These are phyloP conservation scores for Crithidia acanthocephali DNA, from an alignment of 208 protist genomes.

Conservation along the genomic window DNA sequence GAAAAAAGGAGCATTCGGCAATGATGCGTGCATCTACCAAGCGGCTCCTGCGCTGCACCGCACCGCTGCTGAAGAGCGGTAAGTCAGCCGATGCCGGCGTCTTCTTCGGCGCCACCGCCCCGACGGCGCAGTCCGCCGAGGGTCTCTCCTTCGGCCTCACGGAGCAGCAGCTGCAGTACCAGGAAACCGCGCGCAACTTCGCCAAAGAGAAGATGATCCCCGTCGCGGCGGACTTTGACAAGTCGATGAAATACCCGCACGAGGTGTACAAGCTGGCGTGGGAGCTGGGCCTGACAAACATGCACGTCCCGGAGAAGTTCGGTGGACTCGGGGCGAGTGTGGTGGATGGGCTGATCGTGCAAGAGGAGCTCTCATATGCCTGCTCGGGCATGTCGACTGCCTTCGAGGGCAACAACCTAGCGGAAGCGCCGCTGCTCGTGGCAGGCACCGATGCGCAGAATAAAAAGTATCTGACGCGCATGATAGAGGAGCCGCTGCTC, in stretches of 20 bases:
- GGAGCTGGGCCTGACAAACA: slow-evolving; percentile 86
- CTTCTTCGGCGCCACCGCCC: slow-evolving; percentile 38
- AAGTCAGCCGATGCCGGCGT: slow-evolving; percentile 13
- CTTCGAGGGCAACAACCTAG: slow-evolving; percentile 85
- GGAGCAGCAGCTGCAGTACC: slow-evolving; percentile 72
- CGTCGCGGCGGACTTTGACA: slow-evolving; percentile 71
- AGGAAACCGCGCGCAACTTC: slow-evolving; percentile 81
- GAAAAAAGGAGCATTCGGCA: neutral
- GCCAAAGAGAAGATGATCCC: slow-evolving; percentile 80
- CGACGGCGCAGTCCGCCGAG: slow-evolving; percentile 19
- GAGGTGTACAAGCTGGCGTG: slow-evolving; percentile 84
- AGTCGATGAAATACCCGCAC: slow-evolving; percentile 73
- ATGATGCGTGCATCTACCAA: slow-evolving; percentile 17
- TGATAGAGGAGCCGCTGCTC: slow-evolving; percentile 84
- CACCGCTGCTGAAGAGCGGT: slow-evolving; percentile 21
- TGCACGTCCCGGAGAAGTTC: slow-evolving; percentile 83
- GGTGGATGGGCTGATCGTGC: slow-evolving; percentile 79
- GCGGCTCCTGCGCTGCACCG: slow-evolving; percentile 16
- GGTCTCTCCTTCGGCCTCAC: slow-evolving; percentile 84
- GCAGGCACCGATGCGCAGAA: slow-evolving; percentile 87
- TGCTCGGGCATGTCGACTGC: slow-evolving; percentile 90
- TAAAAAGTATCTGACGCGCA: slow-evolving; percentile 87
- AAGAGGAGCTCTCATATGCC: slow-evolving; percentile 88
- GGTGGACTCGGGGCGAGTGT: slow-evolving; percentile 74
- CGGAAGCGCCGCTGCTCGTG: slow-evolving; percentile 82